Base-by-base conservation (phyloP, 106 monocot species). In the Agapanthus africanus region DNA sequence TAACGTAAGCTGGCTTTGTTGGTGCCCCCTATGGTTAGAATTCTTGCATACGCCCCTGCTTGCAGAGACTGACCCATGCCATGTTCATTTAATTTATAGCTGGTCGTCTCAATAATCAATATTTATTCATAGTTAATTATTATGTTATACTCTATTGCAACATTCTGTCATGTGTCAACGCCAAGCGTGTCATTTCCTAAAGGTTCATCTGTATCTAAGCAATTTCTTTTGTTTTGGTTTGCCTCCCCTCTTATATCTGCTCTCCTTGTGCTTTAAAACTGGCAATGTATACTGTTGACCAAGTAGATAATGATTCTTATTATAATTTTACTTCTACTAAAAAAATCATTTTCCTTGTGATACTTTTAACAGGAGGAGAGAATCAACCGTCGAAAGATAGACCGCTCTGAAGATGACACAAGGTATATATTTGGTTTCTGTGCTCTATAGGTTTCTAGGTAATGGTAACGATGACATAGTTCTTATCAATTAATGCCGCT, bases 331-430 rank as follows among this genome's bases (percentile, higher is more conserved):
- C 6, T 38, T 7, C 28, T 22, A 60, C 7, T 28, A 11, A 26
- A 10, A 7, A 60, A 60, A 22, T 31, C 22, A 31, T 44, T 63
- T 35, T 49, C 40, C 37, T 49, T 49, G 11, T 32, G 32, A 66
- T 40, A 46, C 44, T 19, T 61, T 72, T 35, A 9, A 52, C 79
- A 94, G 94, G 94, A 94, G 71, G 90, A 87, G 70, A 87, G 81
- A 71, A 75, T 82, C 28, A 87, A 82, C 28, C 59, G 71, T 39
- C 77, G 85, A 30, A 90, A 87, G 76, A 64, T 65, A 21, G 87
- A 79, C 26, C 71, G 79, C 40, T 65, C 79, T 39, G 90, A 86
- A 28, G 67, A 68, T 49, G 87, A 85, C 22, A 75, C 73, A 69
- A 84, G 85, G 86, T 84, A 74, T 13, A 31, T 25, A 59, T 28